Evolutionary conservation across 1,284 basidiomycete genomes (phyloP).

Genomic region (Phellinidium pouzarii): DNA sequence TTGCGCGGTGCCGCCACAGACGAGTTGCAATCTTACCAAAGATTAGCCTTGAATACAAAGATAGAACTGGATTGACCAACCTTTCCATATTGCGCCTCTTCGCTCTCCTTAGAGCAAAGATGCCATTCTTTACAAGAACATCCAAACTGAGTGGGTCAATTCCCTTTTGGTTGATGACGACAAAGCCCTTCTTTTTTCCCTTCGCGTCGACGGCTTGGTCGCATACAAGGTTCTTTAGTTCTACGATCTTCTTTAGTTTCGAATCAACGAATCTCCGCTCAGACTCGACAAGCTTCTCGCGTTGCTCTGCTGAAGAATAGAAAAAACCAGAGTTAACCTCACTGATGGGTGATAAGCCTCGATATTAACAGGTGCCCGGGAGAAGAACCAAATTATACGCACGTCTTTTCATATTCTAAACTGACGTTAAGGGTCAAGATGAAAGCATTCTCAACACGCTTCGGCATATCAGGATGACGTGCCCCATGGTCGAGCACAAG

Average conservation of each 20-base stretch:
- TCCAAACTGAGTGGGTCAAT: constrained; percentile 98
- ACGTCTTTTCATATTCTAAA: constrained; percentile 99
- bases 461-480: constrained; percentile 98
- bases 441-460: constrained; percentile 94
- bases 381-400: constrained; percentile 29
- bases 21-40: constrained; percentile 70
- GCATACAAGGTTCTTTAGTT: constrained; percentile 94
- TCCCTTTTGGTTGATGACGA: constrained; percentile 98
- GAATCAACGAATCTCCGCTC: constrained; percentile 93
- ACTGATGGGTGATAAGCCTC: too few relatives aligned
- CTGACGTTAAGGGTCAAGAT: constrained; percentile 97
- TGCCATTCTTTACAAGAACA: constrained; percentile 95
- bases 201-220: constrained; percentile 81
- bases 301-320: constrained; percentile 97
- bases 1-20: constrained; percentile 93
- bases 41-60: constrained; percentile 17
- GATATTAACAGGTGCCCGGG: not conserved
- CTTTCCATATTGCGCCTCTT: constrained; percentile 98
- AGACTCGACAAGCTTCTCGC: constrained; percentile 97
- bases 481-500: constrained; percentile 95
- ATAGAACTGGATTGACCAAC: constrained; percentile 35
- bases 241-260: constrained; percentile 95
- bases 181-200: constrained; percentile 83
- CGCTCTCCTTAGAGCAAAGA: constrained; percentile 89
- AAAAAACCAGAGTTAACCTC: constrained; percentile 99